Percentiles rank a stretch among this genome's conserved stretches.
Evolutionary conservation across 495 filamentous ascomycete species (phyloP).

Genomic region (Durotheca rogersii): DNA sequence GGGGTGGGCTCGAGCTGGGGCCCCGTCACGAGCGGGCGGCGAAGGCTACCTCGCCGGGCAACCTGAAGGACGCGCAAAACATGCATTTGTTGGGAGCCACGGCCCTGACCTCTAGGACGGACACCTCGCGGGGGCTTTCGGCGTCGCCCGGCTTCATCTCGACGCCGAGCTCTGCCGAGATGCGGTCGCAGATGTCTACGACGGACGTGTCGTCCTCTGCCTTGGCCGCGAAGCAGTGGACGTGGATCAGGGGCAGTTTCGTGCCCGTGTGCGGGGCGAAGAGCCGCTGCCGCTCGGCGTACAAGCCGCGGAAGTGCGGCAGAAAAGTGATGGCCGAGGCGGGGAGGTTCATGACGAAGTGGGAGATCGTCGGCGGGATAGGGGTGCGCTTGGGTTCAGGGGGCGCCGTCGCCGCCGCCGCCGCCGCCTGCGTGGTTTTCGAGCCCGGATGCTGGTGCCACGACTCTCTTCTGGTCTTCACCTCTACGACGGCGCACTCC

Average conservation of each 20-base stretch:
- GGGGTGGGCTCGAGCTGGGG: conserved; percentile 6
- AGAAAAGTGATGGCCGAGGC: conserved; percentile 85
- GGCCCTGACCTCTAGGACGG: conserved; percentile 75
- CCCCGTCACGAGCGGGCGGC: conserved; percentile 34
- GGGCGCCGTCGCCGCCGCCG: conserved; percentile 21
- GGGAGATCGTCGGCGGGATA: conserved; percentile 69
- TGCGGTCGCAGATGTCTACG: conserved; percentile 66
- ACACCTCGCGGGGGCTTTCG: conserved; percentile 57
- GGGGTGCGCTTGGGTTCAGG: conserved; percentile 48
- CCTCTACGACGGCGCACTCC: conserved; percentile 46
- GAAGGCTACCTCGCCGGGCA: conserved; percentile 84
- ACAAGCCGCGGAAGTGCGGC: conserved; percentile 79
- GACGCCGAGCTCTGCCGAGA: conserved; percentile 61
- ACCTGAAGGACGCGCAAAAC: conserved; percentile 90
- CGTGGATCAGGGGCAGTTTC: conserved; percentile 79
- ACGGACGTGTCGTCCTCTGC: conserved; percentile 61
- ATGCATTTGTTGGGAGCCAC: conserved; percentile 93
- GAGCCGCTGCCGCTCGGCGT: conserved; percentile 63
- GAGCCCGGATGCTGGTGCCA: conserved; percentile 35
- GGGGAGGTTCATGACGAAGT: conserved; percentile 97
- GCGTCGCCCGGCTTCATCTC: conserved; percentile 60
- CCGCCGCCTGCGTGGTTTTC: conserved; percentile 28
- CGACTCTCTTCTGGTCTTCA: conserved; percentile 38
- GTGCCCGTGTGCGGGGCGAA: conserved; percentile 60
- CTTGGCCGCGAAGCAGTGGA: conserved; percentile 84